Evolutionary conservation across 345 rosid genomes (phyloP).

Genomic region (Murraya koenigii): DNA sequence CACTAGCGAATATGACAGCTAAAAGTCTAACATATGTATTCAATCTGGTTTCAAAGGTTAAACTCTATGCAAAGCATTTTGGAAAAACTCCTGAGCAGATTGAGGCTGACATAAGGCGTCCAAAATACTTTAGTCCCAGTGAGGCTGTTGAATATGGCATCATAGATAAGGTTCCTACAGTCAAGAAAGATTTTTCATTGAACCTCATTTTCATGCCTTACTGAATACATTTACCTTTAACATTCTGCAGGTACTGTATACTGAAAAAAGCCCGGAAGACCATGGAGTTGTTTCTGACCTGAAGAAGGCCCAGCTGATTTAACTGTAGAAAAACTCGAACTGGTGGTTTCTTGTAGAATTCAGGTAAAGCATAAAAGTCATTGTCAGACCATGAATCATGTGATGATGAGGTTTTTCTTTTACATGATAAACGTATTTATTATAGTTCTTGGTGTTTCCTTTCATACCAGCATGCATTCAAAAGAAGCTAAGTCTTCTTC

Average conservation of each 20-base stretch:
- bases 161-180: slow-evolving; percentile 69
- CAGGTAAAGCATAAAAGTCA: slow-evolving; percentile 18
- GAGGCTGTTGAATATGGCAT: slow-evolving; percentile 90
- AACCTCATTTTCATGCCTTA: neutral
- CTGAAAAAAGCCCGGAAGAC: slow-evolving; percentile 61
- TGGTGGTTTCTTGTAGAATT: slow-evolving; percentile 12
- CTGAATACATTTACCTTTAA: slow-evolving; percentile 6
- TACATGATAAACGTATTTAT: neutral
- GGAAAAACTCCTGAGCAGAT: slow-evolving; percentile 80
- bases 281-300: slow-evolving; percentile 64
- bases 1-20: neutral
- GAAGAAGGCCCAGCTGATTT: slow-evolving; percentile 52
- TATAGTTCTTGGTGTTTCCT: neutral
- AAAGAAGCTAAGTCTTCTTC: neutral
- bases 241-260: slow-evolving; percentile 68
- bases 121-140: slow-evolving; percentile 75
- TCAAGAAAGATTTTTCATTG: neutral
- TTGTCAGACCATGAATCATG: neutral
- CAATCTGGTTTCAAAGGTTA: slow-evolving; percentile 45
- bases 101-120: slow-evolving; percentile 74
- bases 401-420: neutral
- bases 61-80: slow-evolving; percentile 62
- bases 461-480: neutral
- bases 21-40: neutral
- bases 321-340: slow-evolving; percentile 6